Conservation (phyloP, 352 stramenopile species). For the Phytophthora citrophthora region DNA sequence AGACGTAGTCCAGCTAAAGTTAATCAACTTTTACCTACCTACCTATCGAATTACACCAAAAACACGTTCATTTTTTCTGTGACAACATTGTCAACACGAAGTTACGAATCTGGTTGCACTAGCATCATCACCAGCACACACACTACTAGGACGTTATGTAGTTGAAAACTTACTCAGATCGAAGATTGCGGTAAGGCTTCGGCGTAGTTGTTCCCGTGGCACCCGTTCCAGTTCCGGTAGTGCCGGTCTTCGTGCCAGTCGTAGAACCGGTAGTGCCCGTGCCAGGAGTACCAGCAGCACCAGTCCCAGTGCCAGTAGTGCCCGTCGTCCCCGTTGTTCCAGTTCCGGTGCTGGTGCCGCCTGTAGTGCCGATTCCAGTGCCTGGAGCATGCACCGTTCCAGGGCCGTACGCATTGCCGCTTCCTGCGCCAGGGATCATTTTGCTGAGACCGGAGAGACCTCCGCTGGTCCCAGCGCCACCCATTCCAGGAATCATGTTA, state of each 20-base stretch:
- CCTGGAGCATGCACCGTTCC: conserved; percentile 6
- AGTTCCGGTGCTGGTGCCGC: neutral
- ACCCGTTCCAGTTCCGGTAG: neutral
- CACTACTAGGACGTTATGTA: too few species aligned
- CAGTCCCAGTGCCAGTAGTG: neutral
- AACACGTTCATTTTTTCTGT: neutral
- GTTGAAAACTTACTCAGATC: conserved; percentile 3
- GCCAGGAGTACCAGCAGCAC: neutral
- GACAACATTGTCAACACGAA: neutral
- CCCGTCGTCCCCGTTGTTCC: neutral
- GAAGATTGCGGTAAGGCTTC: conserved; percentile 8
- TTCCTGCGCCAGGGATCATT: conserved; percentile 9
- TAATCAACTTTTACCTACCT: too few species aligned
- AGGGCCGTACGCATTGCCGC: conserved; percentile 4
- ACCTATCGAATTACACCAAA: neutral
- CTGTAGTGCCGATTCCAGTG: neutral
- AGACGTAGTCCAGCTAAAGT: too few species aligned
- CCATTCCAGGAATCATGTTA: conserved; percentile 8
- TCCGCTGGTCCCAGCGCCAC: neutral
- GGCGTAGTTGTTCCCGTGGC: neutral
- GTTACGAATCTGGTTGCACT: neutral
- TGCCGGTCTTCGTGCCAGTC: neutral
- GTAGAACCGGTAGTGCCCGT: neutral
- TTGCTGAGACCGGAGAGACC: conserved; percentile 10
- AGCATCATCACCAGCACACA: neutral